Percentiles rank a stretch among this genome's conserved stretches.
Conservation (phyloP, 2,329 filamentous ascomycete genomes). For the Penicillium sp. region DNA sequence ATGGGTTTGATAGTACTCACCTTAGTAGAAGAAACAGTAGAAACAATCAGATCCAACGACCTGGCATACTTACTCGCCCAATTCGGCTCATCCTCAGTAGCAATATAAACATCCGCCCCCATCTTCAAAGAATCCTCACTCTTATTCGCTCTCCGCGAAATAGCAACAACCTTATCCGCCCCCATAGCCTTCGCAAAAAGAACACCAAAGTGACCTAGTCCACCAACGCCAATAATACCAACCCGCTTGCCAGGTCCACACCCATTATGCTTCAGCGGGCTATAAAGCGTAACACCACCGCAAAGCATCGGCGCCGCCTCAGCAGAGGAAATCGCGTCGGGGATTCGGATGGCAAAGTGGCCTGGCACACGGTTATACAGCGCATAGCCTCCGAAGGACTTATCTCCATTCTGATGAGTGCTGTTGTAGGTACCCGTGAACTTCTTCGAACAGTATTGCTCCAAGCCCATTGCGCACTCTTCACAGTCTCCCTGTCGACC, state of each 20-base stretch:
- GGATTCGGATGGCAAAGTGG: slow-evolving; percentile 66
- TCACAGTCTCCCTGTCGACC: slow-evolving; percentile 53
- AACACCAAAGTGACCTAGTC: slow-evolving; percentile 74
- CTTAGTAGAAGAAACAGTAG: slow-evolving; percentile 60
- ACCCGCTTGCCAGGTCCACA: slow-evolving; percentile 74
- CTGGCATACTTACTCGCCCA: slow-evolving; percentile 56
- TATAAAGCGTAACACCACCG: slow-evolving; percentile 75
- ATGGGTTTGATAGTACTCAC: slow-evolving; percentile 21
- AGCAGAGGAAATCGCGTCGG: slow-evolving; percentile 53
- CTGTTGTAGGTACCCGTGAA: slow-evolving; percentile 39
- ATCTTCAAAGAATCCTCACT: slow-evolving; percentile 57
- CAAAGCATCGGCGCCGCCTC: slow-evolving; percentile 75
- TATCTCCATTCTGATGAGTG: slow-evolving; percentile 55
- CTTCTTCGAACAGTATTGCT: slow-evolving; percentile 41
- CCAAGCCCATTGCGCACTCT: slow-evolving; percentile 53
- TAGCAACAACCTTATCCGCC: slow-evolving; percentile 64
- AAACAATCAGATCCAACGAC: slow-evolving; percentile 61
- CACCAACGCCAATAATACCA: slow-evolving; percentile 74
- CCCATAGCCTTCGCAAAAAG: slow-evolving; percentile 73
- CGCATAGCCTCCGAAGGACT: slow-evolving; percentile 69
- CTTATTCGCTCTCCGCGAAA: slow-evolving; percentile 58
- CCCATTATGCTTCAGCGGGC: slow-evolving; percentile 69
- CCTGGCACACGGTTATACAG: slow-evolving; percentile 59
- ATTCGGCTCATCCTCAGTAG: slow-evolving; percentile 59
- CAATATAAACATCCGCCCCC: slow-evolving; percentile 61